Evolutionary conservation across 495 filamentous ascomycete species (phyloP).

Genomic region (Sordaria brevicollis): DNA sequence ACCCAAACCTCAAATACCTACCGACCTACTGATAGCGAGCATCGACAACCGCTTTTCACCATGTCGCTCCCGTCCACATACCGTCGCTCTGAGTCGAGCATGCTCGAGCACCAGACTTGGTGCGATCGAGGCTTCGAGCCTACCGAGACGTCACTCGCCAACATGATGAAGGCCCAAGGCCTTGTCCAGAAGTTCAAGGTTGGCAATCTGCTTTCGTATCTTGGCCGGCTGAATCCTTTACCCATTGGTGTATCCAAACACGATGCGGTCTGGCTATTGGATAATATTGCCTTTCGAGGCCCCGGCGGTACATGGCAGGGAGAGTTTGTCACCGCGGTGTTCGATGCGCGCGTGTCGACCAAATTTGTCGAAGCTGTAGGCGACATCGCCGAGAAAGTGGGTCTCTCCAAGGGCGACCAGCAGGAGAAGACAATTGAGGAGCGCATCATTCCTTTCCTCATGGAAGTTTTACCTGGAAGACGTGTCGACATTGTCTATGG

Average conservation of each 20-base stretch:
- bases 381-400: constrained; percentile 58
- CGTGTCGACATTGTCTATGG: constrained; percentile 45
- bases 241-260: constrained; percentile 25
- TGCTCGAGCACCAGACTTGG: constrained; percentile 28
- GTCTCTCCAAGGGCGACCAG: constrained; percentile 52
- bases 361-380: constrained; percentile 57
- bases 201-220: constrained; percentile 32
- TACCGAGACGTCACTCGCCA: constrained; percentile 28
- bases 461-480: constrained; percentile 59
- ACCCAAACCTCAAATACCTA: neutral
- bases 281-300: constrained; percentile 73
- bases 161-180: neutral
- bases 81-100: neutral
- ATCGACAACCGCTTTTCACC: neutral
- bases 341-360: constrained; percentile 56
- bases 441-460: constrained; percentile 66
- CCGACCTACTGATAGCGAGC: neutral
- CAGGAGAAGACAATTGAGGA: constrained; percentile 55
- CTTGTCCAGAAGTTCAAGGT: constrained; percentile 17
- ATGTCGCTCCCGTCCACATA: neutral
- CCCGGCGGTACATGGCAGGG: constrained; percentile 52
- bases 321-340: constrained; percentile 73
- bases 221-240: constrained; percentile 35
- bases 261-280: constrained; percentile 78
- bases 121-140: constrained; percentile 31